These are phyloP conservation scores for Pythium utonaiense DNA, from an alignment of 352 stramenopile genomes.

Conservation along the genomic window DNA sequence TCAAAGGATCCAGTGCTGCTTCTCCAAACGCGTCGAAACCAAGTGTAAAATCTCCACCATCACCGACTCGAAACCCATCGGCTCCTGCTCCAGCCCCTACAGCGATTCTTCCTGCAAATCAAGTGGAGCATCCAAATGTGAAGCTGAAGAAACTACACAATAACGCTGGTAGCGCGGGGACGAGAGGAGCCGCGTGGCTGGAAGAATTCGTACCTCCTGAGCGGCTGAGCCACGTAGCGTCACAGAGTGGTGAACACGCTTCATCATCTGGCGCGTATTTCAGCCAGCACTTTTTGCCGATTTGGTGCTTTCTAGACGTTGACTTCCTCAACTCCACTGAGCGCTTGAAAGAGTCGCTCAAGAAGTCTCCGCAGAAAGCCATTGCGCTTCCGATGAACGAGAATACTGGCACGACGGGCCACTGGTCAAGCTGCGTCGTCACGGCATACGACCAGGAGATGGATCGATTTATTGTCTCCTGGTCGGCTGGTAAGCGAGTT, in stretches of 20 bases:
- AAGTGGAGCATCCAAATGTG: background rate
- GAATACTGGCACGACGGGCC: slow-evolving; percentile 41
- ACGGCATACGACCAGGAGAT: slow-evolving; percentile 53
- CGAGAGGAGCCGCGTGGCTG: slow-evolving; percentile 41
- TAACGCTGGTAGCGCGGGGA: slow-evolving; percentile 10
- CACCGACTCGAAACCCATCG: slow-evolving; percentile 3
- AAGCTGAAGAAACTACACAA: slow-evolving; percentile 22
- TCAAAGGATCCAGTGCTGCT: background rate
- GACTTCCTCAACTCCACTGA: slow-evolving; percentile 22
- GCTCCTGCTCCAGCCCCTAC: background rate
- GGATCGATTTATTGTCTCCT: slow-evolving; percentile 64
- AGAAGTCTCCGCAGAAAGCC: slow-evolving; percentile 39
- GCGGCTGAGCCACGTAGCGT: slow-evolving; percentile 39
- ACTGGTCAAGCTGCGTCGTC: slow-evolving; percentile 76
- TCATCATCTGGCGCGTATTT: slow-evolving; percentile 25
- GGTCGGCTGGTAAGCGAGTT: slow-evolving; percentile 69
- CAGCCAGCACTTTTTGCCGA: slow-evolving; percentile 47
- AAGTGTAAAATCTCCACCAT: slow-evolving; percentile 18
- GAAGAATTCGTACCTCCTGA: slow-evolving; percentile 42
- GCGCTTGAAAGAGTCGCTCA: slow-evolving; percentile 5
- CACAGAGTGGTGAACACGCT: background rate
- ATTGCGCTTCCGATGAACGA: slow-evolving; percentile 65
- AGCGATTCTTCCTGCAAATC: background rate
- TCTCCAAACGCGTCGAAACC: background rate
- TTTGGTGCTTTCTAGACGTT: slow-evolving; percentile 75